Conservation (phyloP, 2,329 filamentous ascomycete genomes). For the Aureobasidium subglaciale region DNA sequence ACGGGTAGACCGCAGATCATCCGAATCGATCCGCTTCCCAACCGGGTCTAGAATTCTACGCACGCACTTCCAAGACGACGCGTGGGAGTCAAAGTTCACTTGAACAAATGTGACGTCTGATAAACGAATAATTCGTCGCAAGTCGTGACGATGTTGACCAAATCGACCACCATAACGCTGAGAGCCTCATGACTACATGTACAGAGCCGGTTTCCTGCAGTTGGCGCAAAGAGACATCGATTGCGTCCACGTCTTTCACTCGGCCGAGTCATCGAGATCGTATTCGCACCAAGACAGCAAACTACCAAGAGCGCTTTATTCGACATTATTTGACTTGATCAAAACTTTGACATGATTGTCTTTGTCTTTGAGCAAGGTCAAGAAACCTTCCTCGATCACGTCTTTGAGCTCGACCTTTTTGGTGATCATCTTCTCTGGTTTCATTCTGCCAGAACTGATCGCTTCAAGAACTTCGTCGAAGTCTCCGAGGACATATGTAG, state of each 20-base stretch:
- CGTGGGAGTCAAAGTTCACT: background rate
- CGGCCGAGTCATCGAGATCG: constrained; percentile 2
- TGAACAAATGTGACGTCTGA: background rate
- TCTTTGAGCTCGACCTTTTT: constrained; percentile 40
- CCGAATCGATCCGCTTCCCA: background rate
- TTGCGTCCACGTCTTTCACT: background rate
- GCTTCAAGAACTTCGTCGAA: constrained; percentile 45
- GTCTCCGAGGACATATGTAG: constrained; percentile 46
- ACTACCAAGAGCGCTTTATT: background rate
- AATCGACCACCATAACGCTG: background rate
- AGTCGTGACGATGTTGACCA: background rate
- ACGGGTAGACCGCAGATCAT: background rate
- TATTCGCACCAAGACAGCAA: background rate
- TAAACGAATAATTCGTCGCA: background rate
- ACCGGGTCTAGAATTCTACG: background rate
- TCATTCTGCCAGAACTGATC: constrained; percentile 38
- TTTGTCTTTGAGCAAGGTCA: constrained; percentile 42
- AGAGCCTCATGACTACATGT: constrained; percentile 11
- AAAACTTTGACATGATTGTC: constrained; percentile 45
- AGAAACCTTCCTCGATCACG: constrained; percentile 42
- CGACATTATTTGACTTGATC: constrained; percentile 23
- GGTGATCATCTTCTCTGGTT: constrained; percentile 43
- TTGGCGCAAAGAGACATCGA: background rate
- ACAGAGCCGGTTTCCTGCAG: background rate
- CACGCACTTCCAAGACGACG: background rate